Percentiles rank a stretch among this genome's conserved stretches.
Evolutionary conservation across 345 rosid genomes (phyloP).

Genomic region (Syzygium aromaticum): DNA sequence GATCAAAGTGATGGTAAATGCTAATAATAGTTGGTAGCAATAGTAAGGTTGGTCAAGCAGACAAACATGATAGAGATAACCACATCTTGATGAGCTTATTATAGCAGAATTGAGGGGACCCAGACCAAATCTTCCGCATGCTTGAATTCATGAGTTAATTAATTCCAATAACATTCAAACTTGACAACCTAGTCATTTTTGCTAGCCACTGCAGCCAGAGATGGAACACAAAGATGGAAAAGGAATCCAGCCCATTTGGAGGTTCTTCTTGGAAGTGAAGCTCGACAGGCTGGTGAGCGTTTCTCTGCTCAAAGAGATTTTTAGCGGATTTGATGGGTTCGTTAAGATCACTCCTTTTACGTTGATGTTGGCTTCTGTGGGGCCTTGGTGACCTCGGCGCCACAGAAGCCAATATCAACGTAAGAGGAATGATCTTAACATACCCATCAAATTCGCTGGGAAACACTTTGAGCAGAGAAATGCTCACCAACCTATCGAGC

Average conservation of each 20-base stretch:
- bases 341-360: constrained; percentile 67
- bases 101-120: not conserved
- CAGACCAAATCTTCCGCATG: not conserved
- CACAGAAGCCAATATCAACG: constrained; percentile 23
- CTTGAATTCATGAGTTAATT: not conserved
- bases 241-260: constrained; percentile 16
- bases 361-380: constrained; percentile 30
- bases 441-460: constrained; percentile 91
- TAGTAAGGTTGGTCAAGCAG: not conserved
- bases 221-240: not conserved
- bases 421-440: constrained; percentile 62
- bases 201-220: not conserved
- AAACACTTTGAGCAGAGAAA: constrained; percentile 39
- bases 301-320: constrained; percentile 43
- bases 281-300: constrained; percentile 28
- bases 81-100: not conserved
- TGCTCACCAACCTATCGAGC: constrained; percentile 29
- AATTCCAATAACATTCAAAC: not conserved
- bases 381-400: constrained; percentile 16
- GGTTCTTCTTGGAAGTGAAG: constrained; percentile 40
- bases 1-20: not conserved
- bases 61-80: not conserved
- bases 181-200: not conserved
- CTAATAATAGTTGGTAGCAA: not conserved
- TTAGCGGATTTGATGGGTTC: constrained; percentile 83